Conservation (phyloP, 805 yeast species). For the Hermanozyma aechmeae region DNA sequence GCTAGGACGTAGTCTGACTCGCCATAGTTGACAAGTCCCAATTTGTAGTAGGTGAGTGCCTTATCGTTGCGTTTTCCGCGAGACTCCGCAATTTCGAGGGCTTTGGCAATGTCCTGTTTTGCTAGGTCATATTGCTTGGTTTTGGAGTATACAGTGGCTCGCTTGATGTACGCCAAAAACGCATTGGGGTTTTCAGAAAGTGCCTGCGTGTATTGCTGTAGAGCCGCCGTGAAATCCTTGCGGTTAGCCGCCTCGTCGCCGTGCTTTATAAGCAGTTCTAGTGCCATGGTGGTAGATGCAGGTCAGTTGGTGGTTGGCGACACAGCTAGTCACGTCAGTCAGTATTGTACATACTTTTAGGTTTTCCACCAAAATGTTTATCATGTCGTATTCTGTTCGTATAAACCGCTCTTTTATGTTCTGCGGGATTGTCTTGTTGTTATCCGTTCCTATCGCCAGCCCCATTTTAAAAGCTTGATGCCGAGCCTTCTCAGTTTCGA, state of each 20-base stretch:
- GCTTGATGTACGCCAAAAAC: conserved; percentile 36
- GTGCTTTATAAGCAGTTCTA: conserved; percentile 22
- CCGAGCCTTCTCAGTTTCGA: too few relatives aligned
- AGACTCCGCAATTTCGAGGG: conserved; percentile 35
- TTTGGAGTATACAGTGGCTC: conserved; percentile 43
- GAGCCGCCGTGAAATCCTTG: conserved; percentile 37
- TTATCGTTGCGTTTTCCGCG: conserved; percentile 39
- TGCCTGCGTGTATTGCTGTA: conserved; percentile 28
- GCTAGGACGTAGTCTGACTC: conserved; percentile 35
- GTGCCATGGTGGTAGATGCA: too few relatives aligned
- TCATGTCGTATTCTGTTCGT: too few relatives aligned
- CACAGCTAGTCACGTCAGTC: too few relatives aligned
- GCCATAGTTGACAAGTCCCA: conserved; percentile 37
- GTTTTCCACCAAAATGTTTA: too few relatives aligned
- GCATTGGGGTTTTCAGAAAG: conserved; percentile 36
- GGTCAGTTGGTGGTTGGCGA: too few relatives aligned
- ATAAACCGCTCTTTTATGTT: too few relatives aligned
- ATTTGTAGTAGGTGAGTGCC: conserved; percentile 39
- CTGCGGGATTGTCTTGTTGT: too few relatives aligned
- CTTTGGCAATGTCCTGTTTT: conserved; percentile 34
- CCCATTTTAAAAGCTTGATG: too few relatives aligned
- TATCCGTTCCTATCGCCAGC: too few relatives aligned
- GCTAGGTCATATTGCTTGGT: conserved; percentile 40
- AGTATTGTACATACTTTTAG: too few relatives aligned
- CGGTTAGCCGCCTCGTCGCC: conserved; percentile 23